Base-by-base conservation (phyloP, 129 eudicot species). In the Artemisia argyi region DNA sequence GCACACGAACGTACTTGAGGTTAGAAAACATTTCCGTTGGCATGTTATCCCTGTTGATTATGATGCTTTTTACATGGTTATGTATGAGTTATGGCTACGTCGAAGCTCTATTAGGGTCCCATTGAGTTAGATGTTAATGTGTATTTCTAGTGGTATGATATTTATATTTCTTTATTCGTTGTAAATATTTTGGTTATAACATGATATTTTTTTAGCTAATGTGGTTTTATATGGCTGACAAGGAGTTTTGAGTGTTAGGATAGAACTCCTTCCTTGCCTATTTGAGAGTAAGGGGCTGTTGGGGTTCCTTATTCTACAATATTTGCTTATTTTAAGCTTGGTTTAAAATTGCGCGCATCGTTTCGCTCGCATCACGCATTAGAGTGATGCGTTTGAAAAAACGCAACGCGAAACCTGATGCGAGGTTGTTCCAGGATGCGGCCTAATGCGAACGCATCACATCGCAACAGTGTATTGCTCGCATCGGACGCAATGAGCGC, bases 51-150 rank as follows among this genome's bases (percentile, higher is more conserved):
- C 98, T 55, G 79, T 81, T 61, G 92, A 82, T 83, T 85, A 61
- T 82, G 97, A 93, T 81, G 90, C 92, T 51, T 93, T 93, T 77
- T 79, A 85, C 73, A 81, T 85, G 88, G 87, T 83, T 67, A 87
- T 93, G 90, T 89, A 87, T 76, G 98, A 89, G 46, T 88, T 92
- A 65, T 92, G 98, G 98, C 85, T 92, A 10, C 74, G 98, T 8
- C 49, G 95, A 83, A 82, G 91, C 83, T 82, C 85, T 46, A 64
- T 76, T 54, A 84, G 85, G 68, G 75, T 83, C 51, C 76, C 70
- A 2, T 67, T 63, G 28, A 68, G 61, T 24, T 77, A 70, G 74
- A 18, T 19, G 62, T 76, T 53, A 18, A 16, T 39, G 26, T 64
- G 7, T 19, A 73, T 11, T 17, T n/a, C 7, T 73, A 15, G 11